Evolutionary conservation across 176 grass and related monocot genomes (phyloP).

Genomic region (Phoenix dactylifera): DNA sequence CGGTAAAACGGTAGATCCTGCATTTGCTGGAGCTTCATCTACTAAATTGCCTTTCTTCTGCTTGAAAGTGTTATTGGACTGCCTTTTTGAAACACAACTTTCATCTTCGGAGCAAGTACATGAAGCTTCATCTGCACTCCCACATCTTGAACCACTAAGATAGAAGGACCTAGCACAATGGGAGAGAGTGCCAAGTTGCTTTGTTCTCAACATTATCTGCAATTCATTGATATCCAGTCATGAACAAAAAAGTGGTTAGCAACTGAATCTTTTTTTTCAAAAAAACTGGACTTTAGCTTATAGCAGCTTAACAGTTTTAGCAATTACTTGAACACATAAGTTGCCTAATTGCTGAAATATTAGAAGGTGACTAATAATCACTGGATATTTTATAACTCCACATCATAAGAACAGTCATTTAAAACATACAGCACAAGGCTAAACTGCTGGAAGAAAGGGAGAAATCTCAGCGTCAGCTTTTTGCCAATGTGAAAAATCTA

Average conservation of each 20-base stretch:
- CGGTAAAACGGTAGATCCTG: conserved; percentile 25
- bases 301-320: background rate
- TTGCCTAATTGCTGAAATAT: no score
- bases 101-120: conserved; percentile 82
- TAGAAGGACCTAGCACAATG: conserved; percentile 93
- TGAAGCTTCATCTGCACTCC: conserved; percentile 62
- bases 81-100: conserved; percentile 47
- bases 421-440: no score
- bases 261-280: background rate
- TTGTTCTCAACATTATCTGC: conserved; percentile 94
- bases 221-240: background rate
- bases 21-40: conserved; percentile 30
- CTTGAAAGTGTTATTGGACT: conserved; percentile 13
- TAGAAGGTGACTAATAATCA: no score
- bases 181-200: conserved; percentile 71
- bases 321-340: no score
- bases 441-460: no score
- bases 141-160: conserved; percentile 63
- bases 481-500: no score
- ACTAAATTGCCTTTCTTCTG: conserved; percentile 27
- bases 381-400: no score
- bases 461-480: no score
- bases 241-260: no score
- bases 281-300: background rate
- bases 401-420: no score